These are phyloP conservation scores for Metschnikowia santaceciliae DNA, from an alignment of 805 yeast species.

Conservation along the genomic window DNA sequence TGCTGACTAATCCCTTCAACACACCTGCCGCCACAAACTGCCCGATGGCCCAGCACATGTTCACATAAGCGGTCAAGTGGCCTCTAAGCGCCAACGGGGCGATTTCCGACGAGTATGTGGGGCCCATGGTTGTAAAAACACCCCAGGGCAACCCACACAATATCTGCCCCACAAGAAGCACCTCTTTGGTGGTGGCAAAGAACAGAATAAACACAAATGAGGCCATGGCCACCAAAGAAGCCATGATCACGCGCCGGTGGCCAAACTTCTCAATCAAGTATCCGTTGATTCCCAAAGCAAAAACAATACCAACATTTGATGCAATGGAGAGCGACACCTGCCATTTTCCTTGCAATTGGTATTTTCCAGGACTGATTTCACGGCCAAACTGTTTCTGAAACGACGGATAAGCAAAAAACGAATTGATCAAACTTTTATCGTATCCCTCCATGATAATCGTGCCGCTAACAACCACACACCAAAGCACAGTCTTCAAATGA, in stretches of 20 bases:
- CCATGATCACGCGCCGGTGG: slow-evolving; percentile 33
- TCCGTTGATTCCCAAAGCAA: slow-evolving; percentile 44
- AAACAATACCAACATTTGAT: slow-evolving; percentile 25
- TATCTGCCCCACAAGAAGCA: slow-evolving; percentile 41
- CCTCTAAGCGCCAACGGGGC: slow-evolving; percentile 49
- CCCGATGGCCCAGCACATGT: slow-evolving; percentile 54
- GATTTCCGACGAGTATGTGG: slow-evolving; percentile 54
- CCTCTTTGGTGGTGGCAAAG: slow-evolving; percentile 39
- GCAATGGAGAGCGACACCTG: slow-evolving; percentile 23
- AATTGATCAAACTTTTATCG: slow-evolving; percentile 10
- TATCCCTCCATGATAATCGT: slow-evolving; percentile 14
- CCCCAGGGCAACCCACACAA: slow-evolving; percentile 53
- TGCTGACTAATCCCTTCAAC: slow-evolving; percentile 30
- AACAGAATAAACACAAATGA: slow-evolving; percentile 45
- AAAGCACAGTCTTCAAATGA: slow-evolving; percentile 11
- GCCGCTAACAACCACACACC: slow-evolving; percentile 8
- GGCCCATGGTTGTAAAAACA: slow-evolving; percentile 46
- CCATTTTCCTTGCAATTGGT: slow-evolving; percentile 9
- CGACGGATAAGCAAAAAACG: slow-evolving; percentile 11
- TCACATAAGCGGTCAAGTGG: slow-evolving; percentile 47
- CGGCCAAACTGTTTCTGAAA: slow-evolving; percentile 8
- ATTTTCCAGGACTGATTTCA: slow-evolving; percentile 1
- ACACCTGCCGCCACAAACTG: slow-evolving; percentile 55
- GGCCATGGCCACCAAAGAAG: slow-evolving; percentile 22
- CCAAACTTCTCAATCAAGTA: slow-evolving; percentile 42